Evolutionary conservation across 139 green algal genomes (phyloP).

Genomic region (Micractinium sp.): DNA sequence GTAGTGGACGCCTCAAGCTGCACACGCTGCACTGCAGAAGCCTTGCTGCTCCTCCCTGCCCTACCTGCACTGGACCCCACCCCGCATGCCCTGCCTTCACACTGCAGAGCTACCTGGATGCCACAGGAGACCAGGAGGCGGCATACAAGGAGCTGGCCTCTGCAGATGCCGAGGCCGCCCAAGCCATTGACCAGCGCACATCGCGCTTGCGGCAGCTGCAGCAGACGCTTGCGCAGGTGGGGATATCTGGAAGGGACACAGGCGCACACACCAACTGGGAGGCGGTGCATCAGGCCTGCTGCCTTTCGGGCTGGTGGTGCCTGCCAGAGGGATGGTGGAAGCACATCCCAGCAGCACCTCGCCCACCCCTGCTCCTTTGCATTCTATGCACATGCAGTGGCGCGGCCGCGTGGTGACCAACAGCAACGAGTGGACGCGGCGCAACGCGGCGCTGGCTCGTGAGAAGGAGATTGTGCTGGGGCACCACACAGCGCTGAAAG

Average conservation of each 20-base stretch:
- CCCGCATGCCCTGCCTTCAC: not conserved
- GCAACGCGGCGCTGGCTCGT: conserved; percentile 71
- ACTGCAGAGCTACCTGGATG: conserved; percentile 9
- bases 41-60: not conserved
- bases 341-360: not conserved
- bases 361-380: not conserved
- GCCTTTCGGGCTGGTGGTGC: not conserved
- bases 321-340: not conserved
- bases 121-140: not conserved
- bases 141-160: not conserved
- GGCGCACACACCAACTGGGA: too few relatives aligned
- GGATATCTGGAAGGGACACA: too few relatives aligned
- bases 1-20: not conserved
- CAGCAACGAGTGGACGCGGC: conserved; percentile 81
- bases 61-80: not conserved
- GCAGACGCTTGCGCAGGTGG: conserved; percentile 26
- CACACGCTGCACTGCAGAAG: not conserved
- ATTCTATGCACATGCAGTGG: not conserved
- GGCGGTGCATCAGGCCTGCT: too few relatives aligned
- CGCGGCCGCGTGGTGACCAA: conserved; percentile 73
- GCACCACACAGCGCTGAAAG: conserved; percentile 83
- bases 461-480: conserved; percentile 89
- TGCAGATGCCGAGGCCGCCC: not conserved
- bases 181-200: conserved; percentile 24
- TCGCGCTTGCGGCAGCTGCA: conserved; percentile 17